Evolutionary conservation across 345 rosid genomes (phyloP).

Genomic region (Brassica carinata): DNA sequence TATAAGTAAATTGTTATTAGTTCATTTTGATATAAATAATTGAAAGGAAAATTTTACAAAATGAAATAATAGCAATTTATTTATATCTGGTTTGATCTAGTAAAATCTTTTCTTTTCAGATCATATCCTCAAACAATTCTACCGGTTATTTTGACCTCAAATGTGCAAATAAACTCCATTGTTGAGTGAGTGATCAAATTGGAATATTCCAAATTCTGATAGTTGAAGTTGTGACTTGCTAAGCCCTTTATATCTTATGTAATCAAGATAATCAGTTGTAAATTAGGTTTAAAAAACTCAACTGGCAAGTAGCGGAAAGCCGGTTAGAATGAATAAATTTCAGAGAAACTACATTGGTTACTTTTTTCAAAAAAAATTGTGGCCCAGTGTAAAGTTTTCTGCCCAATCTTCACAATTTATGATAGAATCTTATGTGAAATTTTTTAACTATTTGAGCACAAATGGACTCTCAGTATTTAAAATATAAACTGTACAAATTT

Average conservation of each 20-base stretch:
- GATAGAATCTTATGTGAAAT: neutral
- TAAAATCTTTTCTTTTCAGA: neutral
- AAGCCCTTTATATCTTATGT: no score
- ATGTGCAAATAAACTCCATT: no score
- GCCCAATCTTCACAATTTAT: neutral
- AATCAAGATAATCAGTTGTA: neutral
- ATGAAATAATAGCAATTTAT: no score
- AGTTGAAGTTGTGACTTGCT: neutral
- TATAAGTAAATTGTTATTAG: no score
- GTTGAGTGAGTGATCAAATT: no score
- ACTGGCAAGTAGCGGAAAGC: neutral
- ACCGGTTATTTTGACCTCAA: no score
- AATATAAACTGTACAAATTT: slow-evolving; percentile 18
- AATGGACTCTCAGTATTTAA: neutral
- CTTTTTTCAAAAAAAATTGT: neutral
- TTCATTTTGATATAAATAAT: no score
- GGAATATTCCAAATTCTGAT: neutral
- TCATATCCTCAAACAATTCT: no score
- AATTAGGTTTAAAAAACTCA: neutral
- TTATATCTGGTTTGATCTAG: no score
- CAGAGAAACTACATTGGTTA: neutral
- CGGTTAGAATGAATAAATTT: neutral
- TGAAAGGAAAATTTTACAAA: neutral
- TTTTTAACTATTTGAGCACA: neutral
- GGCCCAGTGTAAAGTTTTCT: neutral